A percentile compares a stretch with the other conserved stretches of the same genome.
phyloP scores from a whole-genome alignment of 75 land plant genomes.

The Pseudotsuga menziesii region DNA sequence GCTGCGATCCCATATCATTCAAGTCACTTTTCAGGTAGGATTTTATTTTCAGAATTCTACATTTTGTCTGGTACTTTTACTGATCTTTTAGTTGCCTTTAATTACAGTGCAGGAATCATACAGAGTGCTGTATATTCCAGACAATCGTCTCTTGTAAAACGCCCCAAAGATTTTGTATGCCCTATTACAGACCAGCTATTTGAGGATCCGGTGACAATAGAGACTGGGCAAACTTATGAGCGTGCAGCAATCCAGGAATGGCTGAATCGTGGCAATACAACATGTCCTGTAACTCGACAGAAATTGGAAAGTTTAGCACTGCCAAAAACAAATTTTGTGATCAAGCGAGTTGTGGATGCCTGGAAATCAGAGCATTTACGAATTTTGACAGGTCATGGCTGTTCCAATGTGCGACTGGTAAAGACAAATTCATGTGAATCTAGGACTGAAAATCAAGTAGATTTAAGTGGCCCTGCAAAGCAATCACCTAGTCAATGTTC shows the following conservation, averaged over 20 bases:
- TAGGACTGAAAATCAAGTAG: background rate
- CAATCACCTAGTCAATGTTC: background rate
- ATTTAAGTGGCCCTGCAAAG: background rate
- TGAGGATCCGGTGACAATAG: constrained; percentile 61
- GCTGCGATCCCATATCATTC: background rate
- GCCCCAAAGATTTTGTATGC: constrained; percentile 45
- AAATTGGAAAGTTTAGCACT: constrained; percentile 15
- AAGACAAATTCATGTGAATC: background rate
- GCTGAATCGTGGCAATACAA: constrained; percentile 41
- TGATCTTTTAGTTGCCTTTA: background rate
- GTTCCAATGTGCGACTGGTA: background rate
- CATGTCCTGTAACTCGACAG: constrained; percentile 50
- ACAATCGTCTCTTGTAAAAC: constrained; percentile 7
- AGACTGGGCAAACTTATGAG: constrained; percentile 61
- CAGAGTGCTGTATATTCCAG: constrained; percentile 6
- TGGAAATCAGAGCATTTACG: constrained; percentile 36
- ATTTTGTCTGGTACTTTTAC: constrained; percentile 6
- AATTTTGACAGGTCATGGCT: background rate
- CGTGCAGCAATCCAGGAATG: constrained; percentile 39
- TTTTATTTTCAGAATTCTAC: background rate
- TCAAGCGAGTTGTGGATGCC: constrained; percentile 44
- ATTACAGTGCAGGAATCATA: constrained; percentile 7
- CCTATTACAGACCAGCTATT: constrained; percentile 41
- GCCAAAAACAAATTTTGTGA: constrained; percentile 39
- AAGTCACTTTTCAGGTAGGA: background rate